Base-by-base conservation (phyloP, 306 rosid species). In the Quercus gilva region DNA sequence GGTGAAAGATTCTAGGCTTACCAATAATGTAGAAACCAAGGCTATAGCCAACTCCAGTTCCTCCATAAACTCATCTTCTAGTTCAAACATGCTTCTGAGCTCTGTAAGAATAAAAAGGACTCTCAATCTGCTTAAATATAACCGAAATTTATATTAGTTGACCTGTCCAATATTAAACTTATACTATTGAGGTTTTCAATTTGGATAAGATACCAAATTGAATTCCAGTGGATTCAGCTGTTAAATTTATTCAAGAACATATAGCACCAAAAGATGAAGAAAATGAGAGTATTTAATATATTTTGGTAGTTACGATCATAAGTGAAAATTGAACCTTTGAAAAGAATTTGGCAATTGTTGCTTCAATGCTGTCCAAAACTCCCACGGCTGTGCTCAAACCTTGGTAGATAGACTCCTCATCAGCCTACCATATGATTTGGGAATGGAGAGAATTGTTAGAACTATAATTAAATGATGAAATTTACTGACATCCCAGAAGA, bases 81-180 rank as follows among this genome's bases (percentile, higher is more conserved):
- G 88, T 75, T 85, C 90, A 19, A 79, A 81, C 10, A 81, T 71
- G 45, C 91, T 76, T 37, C 67, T 72, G 25, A 93, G 87, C 85
- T 94, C 93, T 57, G 94, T 88, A n/a, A 87, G 79, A 85, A 87
- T 83, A 76, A 80, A 91, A 59, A 89, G 90, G 53, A 81, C 76
- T 64, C 67, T 92, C 97, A 65, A 88, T 77, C 89, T 90, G 86
- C 86, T 71, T 49, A 70, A 79, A 75, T 53, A 6, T 25, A 25
- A 25, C 26, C 26, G 56, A 2, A 51, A 28, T 23, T 70, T 45
- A 3, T 28, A 21, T 63, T 68, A 76, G 52, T 52, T 33, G 71
- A 7, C 26, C 19, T 33, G 69, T 21, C 5, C 37, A 53, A 26
- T 21, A 52, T 45, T 77, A 55, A 14, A 61, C 41, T 25, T 41